Conservation (phyloP, 768 basidiomycete species). For the Panus rudis region DNA sequence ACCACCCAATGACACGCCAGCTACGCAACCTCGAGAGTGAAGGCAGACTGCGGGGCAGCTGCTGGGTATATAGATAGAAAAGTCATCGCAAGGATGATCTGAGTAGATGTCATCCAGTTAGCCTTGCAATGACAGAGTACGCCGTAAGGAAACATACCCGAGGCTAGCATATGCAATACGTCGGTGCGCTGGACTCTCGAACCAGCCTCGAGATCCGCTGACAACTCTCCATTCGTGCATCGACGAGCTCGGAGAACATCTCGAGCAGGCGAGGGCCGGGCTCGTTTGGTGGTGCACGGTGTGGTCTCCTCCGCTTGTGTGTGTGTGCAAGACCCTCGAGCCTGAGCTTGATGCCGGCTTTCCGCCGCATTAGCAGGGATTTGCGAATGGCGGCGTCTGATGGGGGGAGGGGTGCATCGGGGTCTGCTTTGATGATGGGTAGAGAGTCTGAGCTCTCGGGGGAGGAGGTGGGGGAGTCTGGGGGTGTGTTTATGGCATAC, state of each 20-base stretch:
- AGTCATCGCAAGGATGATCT: no score
- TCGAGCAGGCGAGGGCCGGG: constrained; percentile 49
- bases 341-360: constrained; percentile 50
- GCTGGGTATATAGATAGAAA: no score
- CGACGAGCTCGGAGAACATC: constrained; percentile 67
- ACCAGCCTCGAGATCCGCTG: constrained; percentile 57
- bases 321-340: constrained; percentile 35
- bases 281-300: constrained; percentile 25
- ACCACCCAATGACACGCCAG: no score
- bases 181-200: constrained; percentile 34
- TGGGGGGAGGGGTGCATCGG: constrained; percentile 15
- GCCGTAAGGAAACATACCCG: no score
- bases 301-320: constrained; percentile 23
- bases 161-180: constrained; percentile 9
- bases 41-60: no score
- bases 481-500: constrained; percentile 6
- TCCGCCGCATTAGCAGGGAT: constrained; percentile 50
- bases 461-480: constrained; percentile 10
- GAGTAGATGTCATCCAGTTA: no score
- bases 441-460: constrained; percentile 10
- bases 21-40: no score
- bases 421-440: constrained; percentile 26
- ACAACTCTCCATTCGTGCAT: constrained; percentile 71
- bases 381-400: constrained; percentile 9
- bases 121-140: no score